Conservation (phyloP, 352 stramenopile genomes). For the Blastocystis sp. region DNA sequence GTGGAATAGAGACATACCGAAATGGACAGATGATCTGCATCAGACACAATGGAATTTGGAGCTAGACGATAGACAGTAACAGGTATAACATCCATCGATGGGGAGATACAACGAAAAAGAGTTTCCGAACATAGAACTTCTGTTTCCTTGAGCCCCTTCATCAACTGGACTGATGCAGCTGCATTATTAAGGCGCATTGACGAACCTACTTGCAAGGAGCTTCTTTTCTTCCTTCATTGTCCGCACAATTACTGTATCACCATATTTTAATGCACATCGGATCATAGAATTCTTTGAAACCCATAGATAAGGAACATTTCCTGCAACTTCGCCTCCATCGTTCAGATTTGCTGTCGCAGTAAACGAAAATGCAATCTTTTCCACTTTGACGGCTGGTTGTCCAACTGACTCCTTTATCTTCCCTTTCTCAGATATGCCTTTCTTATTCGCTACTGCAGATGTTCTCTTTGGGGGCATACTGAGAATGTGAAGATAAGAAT, state of each 20-base stretch:
- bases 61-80: slow-evolving; percentile 56
- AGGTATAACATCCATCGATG: slow-evolving; percentile 2
- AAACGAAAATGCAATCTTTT: slow-evolving; percentile 59
- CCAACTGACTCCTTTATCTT: background rate
- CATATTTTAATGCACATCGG: slow-evolving; percentile 23
- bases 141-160: slow-evolving; percentile 32
- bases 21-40: background rate
- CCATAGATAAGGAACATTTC: background rate
- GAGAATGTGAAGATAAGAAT: background rate
- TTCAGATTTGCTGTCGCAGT: slow-evolving; percentile 61
- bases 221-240: background rate
- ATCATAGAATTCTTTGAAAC: slow-evolving; percentile 60
- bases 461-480: slow-evolving; percentile 21
- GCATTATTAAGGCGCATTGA: background rate
- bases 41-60: background rate
- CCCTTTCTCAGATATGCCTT: background rate
- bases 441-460: background rate
- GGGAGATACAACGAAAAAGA: slow-evolving; percentile 44
- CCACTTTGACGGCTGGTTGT: background rate
- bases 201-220: slow-evolving; percentile 1
- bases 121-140: slow-evolving; percentile 41
- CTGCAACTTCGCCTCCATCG: background rate
- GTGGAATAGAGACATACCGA: background rate
- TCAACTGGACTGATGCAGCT: background rate
- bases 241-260: slow-evolving; percentile 62